Base-by-base conservation (phyloP, 2,329 filamentous ascomycete genomes). In the Aspergillus quadricinctus region DNA sequence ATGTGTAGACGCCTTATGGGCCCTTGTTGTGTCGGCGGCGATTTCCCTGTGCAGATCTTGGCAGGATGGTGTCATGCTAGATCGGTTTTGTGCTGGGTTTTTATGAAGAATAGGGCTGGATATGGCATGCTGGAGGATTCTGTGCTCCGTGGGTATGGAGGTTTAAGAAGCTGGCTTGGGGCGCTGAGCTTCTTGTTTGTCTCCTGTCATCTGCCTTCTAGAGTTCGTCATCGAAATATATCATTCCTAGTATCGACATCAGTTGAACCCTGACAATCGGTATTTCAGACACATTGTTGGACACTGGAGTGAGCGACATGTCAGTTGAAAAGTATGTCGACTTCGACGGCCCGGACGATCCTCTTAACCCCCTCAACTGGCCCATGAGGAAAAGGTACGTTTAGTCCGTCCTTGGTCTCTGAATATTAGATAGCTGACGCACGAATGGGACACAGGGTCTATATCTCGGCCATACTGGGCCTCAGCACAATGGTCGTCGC, bases 401-500 rank as follows among this genome's bases (percentile, higher is more conserved):
- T 25, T 8, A 17, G 11, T 23, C 21, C 19, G n/a, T 23, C 23
- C 17, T 14, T 23, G n/a, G 4, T 25, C 43, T 25, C 9, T 25
- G n/a, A 5, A 14, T 14, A 25, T 1, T 25, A 23, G 43, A 46
- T 21, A 23, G 25, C 43, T 46, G 43, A 46, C 43, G 9, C 31
- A 1, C 17, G 10, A 14, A 46, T 27, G 21, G 10, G 14, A 28
- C 11, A 5, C 48, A 63, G 61, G 41, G 41, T 55, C n/a, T 60
- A 53, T n/a, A 58, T 53, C 14, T 53, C 50, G 4, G 48, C 46
- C 25, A 40, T 61, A 4, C 43, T 64, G 1, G 57, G 56, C 31
- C n/a, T 64, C 21, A 55, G 57, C 8, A 66, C 61, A 2, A 64
- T 65, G 63, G 49, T 63, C 8, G 63, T 62, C 10, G 57, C 63